Percentiles rank a stretch among this genome's conserved stretches.
Conservation (phyloP, 2,329 filamentous ascomycete species). For the Raffaelea arxii region DNA sequence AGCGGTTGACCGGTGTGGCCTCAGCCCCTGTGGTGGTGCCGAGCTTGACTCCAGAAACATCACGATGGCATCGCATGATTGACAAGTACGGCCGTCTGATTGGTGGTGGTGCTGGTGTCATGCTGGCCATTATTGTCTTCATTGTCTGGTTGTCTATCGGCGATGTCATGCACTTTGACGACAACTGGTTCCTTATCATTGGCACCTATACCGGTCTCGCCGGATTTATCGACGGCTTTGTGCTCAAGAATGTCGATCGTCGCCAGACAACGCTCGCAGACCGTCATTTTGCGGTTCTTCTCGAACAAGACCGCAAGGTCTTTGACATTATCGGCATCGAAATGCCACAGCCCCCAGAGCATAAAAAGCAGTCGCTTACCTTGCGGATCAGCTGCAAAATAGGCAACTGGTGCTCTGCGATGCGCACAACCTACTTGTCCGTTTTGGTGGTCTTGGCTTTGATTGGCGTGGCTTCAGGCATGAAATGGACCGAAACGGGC, state of each 20-base stretch:
- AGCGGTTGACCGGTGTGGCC: conserved; percentile 20
- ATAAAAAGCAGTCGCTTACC: conserved; percentile 7
- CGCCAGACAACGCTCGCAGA: conserved; percentile 10
- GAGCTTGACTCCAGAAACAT: conserved; percentile 20
- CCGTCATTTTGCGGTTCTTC: conserved; percentile 13
- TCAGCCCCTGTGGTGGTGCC: conserved; percentile 21
- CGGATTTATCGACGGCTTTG: conserved; percentile 32
- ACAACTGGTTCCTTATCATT: conserved; percentile 36
- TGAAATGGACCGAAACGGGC: conserved; percentile 17
- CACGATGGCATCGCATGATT: conserved; percentile 22
- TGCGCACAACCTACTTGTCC: conserved; percentile 11
- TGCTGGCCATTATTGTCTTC: conserved; percentile 25
- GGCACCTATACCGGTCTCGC: conserved; percentile 35
- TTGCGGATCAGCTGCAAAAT: conserved; percentile 12
- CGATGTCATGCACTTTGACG: conserved; percentile 24
- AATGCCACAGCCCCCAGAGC: not conserved
- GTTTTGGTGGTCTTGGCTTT: conserved; percentile 3
- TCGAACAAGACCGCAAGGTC: conserved; percentile 10
- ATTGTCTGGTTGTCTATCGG: conserved; percentile 28
- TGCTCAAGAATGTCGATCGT: conserved; percentile 32
- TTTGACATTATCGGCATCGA: conserved; percentile 4
- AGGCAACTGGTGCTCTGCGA: conserved; percentile 10
- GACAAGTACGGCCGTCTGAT: conserved; percentile 31
- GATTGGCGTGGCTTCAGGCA: conserved; percentile 8
- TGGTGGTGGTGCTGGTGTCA: conserved; percentile 28